A percentile compares a stretch with the other conserved stretches of the same genome.
phyloP scores from a whole-genome alignment of 768 basidiomycete genomes.

The Boletus pseudopeckii region DNA sequence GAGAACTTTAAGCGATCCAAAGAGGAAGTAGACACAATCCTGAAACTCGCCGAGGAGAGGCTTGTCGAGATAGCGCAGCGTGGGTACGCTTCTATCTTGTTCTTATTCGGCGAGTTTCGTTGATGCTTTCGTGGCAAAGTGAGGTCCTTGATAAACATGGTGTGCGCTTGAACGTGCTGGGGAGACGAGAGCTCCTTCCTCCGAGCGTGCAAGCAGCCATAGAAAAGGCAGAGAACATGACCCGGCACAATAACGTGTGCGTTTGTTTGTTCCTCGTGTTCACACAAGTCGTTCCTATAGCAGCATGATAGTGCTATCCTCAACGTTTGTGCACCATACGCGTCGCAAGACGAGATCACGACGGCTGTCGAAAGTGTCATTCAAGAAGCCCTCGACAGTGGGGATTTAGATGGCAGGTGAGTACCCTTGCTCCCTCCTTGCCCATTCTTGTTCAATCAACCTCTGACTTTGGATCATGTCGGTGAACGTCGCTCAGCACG shows the following conservation, averaged over 20 bases:
- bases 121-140: slow-evolving; percentile 38
- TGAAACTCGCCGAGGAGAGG: slow-evolving; percentile 78
- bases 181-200: slow-evolving; percentile 73
- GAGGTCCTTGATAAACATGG: slow-evolving; percentile 79
- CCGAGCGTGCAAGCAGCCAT: slow-evolving; percentile 67
- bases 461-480: background rate
- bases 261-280: background rate
- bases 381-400: slow-evolving; percentile 32
- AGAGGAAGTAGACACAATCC: slow-evolving; percentile 84
- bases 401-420: slow-evolving; percentile 29
- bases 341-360: slow-evolving; percentile 88
- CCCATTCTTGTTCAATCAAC: background rate
- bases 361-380: slow-evolving; percentile 54
- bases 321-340: slow-evolving; percentile 91
- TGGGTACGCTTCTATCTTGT: slow-evolving; percentile 53
- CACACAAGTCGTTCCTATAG: background rate
- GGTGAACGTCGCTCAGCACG: slow-evolving; percentile 25
- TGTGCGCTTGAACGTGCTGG: slow-evolving; percentile 81
- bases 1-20: slow-evolving; percentile 91
- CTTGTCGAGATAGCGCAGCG: slow-evolving; percentile 74
- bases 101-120: background rate
- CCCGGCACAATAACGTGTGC: slow-evolving; percentile 68
- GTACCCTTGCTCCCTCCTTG: background rate
- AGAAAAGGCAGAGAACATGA: slow-evolving; percentile 70
- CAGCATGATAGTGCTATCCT: slow-evolving; percentile 67